Percentiles rank a stretch among this genome's conserved stretches.
phyloP scores from a whole-genome alignment of 768 basidiomycete genomes.

The Lentinula boryana region DNA sequence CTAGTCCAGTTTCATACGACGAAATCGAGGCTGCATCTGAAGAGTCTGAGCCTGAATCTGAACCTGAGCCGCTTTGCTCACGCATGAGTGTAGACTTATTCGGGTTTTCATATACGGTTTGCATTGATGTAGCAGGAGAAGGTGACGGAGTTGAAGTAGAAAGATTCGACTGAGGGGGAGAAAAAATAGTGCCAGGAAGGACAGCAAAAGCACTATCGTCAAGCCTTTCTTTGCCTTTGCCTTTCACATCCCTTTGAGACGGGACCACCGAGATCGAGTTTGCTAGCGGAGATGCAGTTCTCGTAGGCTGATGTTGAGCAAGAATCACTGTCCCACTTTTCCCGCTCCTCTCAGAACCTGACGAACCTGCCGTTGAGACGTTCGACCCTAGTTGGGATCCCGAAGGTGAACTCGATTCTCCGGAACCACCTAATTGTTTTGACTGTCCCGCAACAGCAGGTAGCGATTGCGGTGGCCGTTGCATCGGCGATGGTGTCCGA shows the following conservation, averaged over 20 bases:
- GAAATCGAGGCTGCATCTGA: constrained; percentile 45
- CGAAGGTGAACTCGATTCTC: not conserved
- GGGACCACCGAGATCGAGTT: not conserved
- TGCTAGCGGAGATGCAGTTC: not conserved
- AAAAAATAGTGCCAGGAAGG: not conserved
- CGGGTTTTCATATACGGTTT: not conserved
- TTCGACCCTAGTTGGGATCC: not conserved
- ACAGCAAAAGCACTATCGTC: not conserved
- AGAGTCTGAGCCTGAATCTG: constrained; percentile 5
- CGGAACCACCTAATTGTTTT: not conserved
- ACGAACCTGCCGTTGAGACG: not conserved
- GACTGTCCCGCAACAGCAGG: not conserved
- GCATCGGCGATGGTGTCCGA: constrained; percentile 41
- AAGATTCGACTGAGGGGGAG: not conserved
- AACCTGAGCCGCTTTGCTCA: constrained; percentile 6
- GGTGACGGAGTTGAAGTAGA: not conserved
- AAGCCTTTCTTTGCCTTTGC: not conserved
- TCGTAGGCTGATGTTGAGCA: not conserved
- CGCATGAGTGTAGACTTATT: too few species aligned
- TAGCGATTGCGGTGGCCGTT: not conserved
- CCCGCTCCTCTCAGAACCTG: not conserved
- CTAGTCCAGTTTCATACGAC: constrained; percentile 64
- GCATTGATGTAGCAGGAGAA: not conserved
- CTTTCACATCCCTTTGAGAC: not conserved
- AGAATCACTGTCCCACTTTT: not conserved